Base-by-base conservation (phyloP, 768 basidiomycete species). In the Stropharia rugosoannulata region DNA sequence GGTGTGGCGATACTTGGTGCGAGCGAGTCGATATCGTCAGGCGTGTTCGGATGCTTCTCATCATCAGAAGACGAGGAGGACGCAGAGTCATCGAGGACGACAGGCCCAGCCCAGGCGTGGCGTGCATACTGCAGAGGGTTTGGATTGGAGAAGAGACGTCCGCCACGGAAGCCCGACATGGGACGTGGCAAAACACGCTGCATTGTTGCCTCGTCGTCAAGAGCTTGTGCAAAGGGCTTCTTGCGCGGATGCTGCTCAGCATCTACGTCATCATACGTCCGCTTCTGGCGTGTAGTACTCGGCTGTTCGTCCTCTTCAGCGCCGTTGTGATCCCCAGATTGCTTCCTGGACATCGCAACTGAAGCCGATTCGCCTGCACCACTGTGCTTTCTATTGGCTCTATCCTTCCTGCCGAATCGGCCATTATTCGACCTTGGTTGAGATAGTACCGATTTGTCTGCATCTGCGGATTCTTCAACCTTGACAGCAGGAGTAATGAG, bases 401-500 rank as follows among this genome's bases (percentile, higher is more conserved):
- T 72, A 36, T 71, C 74, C 66, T 87, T 87, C 72, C 80, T 84
- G 36, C 85, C 85, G 59, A 89, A 89, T 15, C 85, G 76, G 41
- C 87, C 87, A 59, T 88, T 87, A 15, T 69, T 70, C 50, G 83
- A 80, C 55, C 87, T 77, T 2, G 87, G 87, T 62, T 89, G 87
- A 10, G 70, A 66, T 40, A 80, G 74, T 35, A 75, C 69, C 5
- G 77, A 76, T 13, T 78, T 67, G 3, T 77, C 75, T 62, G 78
- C 75, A 29, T 77, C 73, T 32, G 66, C 40, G 18, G 50, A 56
- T 41, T 70, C 67, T 45, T 69, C 64, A 5, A 63, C 62, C 54
- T 67, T 65, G 55, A 69, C 62, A 27, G 57, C 19, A 5, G 70
- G 68, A 29, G 72, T 73, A 25, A 68, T 58, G 53, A 76, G 63